These are phyloP conservation scores for Floccularia luteovirens DNA, from an alignment of 768 basidiomycete genomes.

Conservation along the genomic window DNA sequence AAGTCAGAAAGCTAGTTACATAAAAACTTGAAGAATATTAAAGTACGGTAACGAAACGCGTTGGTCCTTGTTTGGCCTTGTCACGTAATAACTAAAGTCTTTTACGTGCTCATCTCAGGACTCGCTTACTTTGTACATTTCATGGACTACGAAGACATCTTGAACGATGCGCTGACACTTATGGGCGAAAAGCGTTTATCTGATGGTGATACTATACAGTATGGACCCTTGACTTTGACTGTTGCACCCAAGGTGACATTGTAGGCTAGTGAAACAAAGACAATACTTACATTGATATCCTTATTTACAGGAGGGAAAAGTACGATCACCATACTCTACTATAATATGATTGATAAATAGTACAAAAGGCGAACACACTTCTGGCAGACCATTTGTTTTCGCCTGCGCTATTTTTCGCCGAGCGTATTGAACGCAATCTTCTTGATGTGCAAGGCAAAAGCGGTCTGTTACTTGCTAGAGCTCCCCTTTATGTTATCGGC, in stretches of 20 bases:
- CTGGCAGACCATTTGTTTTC: constrained; percentile 72
- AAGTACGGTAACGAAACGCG: constrained; percentile 14
- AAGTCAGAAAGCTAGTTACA: not conserved
- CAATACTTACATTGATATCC: not conserved
- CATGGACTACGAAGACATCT: constrained; percentile 44
- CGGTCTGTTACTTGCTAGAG: constrained; percentile 21
- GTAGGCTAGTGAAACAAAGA: not conserved
- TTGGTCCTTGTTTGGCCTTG: constrained; percentile 23
- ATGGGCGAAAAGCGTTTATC: constrained; percentile 35
- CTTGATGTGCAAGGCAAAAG: constrained; percentile 32
- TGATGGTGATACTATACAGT: constrained; percentile 37
- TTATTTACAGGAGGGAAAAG: constrained; percentile 48
- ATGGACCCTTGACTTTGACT: constrained; percentile 46
- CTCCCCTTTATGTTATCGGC: no score
- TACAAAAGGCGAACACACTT: constrained; percentile 54
- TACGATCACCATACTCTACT: constrained; percentile 18
- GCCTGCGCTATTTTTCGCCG: constrained; percentile 58
- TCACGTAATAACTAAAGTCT: not conserved
- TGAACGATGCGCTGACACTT: constrained; percentile 44
- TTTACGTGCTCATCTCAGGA: no score
- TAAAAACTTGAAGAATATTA: not conserved
- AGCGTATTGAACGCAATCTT: constrained; percentile 51
- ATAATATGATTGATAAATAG: constrained; percentile 2
- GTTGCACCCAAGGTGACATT: constrained; percentile 47
- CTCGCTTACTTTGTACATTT: no score